phyloP scores from a whole-genome alignment of 306 rosid species.

The Citrullus colocynthis region DNA sequence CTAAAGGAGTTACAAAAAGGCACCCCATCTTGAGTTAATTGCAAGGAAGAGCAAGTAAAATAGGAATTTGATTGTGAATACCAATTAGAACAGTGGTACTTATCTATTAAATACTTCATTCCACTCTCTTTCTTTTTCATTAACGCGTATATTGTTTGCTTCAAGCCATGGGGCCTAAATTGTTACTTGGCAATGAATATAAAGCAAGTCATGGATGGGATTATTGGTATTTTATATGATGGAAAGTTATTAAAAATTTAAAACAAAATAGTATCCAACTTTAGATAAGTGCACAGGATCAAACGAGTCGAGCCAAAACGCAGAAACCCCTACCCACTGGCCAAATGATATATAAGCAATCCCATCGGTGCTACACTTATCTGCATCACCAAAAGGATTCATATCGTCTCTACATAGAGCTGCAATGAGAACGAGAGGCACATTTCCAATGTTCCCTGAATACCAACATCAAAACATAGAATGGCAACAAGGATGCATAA shows the following conservation, averaged over 20 bases:
- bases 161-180: background rate
- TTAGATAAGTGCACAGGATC: background rate
- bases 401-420: conserved; percentile 75
- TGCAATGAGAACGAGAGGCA: conserved; percentile 86
- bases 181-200: background rate
- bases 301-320: conserved; percentile 5
- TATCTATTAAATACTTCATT: background rate
- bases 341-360: conserved; percentile 95
- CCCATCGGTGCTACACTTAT: conserved; percentile 70
- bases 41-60: background rate
- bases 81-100: background rate
- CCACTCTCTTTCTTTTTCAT: background rate
- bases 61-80: background rate
- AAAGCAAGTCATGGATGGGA: background rate
- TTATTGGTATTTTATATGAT: background rate
- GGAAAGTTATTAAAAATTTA: background rate
- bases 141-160: background rate
- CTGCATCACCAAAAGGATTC: conserved; percentile 75
- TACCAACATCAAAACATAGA: conserved; percentile 2
- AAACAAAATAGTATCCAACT: background rate
- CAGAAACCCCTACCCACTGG: conserved; percentile 76
- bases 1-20: background rate
- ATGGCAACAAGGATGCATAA: background rate
- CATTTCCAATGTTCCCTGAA: conserved; percentile 95
- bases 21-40: background rate